phyloP scores from a whole-genome alignment of 495 filamentous ascomycete species.

The Neurospora intermedia region DNA sequence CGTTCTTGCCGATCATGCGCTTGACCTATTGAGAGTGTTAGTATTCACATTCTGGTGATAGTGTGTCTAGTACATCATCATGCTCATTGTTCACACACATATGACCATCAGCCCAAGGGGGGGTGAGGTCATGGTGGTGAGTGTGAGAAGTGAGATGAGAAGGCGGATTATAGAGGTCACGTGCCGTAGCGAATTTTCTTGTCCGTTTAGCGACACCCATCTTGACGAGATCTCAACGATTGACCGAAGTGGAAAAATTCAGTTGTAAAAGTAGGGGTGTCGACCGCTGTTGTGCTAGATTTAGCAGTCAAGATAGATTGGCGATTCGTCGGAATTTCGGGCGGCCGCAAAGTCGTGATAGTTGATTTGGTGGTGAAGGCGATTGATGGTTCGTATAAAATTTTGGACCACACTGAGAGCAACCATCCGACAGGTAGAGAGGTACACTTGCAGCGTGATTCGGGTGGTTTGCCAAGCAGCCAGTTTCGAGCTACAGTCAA shows the following conservation, averaged over 20 bases:
- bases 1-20: constrained; percentile 49
- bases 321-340: neutral
- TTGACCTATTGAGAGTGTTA: constrained; percentile 39
- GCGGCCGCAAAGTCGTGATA: neutral
- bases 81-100: neutral
- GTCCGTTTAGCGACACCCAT: constrained; percentile 25
- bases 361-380: neutral
- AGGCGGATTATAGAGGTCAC: constrained; percentile 4
- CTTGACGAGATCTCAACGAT: constrained; percentile 1
- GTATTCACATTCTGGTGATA: neutral
- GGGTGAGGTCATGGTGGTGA: neutral
- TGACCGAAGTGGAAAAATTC: neutral
- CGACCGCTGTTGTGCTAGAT: neutral
- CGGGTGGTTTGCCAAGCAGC: neutral
- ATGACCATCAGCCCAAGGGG: neutral
- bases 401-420: neutral
- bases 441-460: neutral
- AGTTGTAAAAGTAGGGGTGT: neutral
- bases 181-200: constrained; percentile 22
- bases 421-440: neutral
- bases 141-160: neutral
- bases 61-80: neutral
- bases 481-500: neutral
- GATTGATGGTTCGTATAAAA: neutral
- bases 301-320: neutral